Base-by-base conservation (phyloP, 2,329 filamentous ascomycete species). In the Teratosphaeria destructans region DNA sequence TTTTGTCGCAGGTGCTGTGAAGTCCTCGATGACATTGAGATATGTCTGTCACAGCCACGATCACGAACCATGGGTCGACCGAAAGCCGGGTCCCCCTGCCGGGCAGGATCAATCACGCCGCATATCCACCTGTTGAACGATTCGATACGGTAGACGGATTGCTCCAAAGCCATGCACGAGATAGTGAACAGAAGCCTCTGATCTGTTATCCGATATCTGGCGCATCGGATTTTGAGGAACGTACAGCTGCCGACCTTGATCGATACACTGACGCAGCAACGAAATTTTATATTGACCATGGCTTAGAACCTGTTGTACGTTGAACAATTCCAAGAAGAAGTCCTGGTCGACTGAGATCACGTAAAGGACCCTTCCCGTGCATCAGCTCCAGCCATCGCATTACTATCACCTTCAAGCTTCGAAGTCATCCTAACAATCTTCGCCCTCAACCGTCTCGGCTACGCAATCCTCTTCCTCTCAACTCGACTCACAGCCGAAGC, bases 351-450 rank as follows among this genome's bases (percentile, higher is more conserved):
- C 47, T 55, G 3, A 60, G 8, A 27, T 37, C 11, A 12, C 6
- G 43, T n/a, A n/a, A 37, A 69, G 66, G 63, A 67, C 56, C 59
- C 67, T 5, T 49, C 57, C 2, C 60, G 63, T 14, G 63, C 66
- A 10, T 62, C 67, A 57, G 66, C 65, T 19, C 68, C 67, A 10
- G 76, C 79, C 0, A 74, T 84, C 27, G 80, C 77, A 0, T 66
- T 85, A 11, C 70, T 85, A 2, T 81, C 79, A 0, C 74, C 76
- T 0, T 83, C 81, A 0, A 79, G 80, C 62, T 72, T 85, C 10
- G 79, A 82, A 58, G 82, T 82, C 61, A 74, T 83, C 43, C 72
- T 84, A 39, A 79, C 80, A 3, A 72, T 81, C 52, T 74, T 84
- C 53, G 82, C 80, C 0, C 65, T 85, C 55, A 78, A 76, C 32